Evolutionary conservation across 2,329 filamentous ascomycete species (phyloP).

Genomic region (Paecilomyces fulvus): DNA sequence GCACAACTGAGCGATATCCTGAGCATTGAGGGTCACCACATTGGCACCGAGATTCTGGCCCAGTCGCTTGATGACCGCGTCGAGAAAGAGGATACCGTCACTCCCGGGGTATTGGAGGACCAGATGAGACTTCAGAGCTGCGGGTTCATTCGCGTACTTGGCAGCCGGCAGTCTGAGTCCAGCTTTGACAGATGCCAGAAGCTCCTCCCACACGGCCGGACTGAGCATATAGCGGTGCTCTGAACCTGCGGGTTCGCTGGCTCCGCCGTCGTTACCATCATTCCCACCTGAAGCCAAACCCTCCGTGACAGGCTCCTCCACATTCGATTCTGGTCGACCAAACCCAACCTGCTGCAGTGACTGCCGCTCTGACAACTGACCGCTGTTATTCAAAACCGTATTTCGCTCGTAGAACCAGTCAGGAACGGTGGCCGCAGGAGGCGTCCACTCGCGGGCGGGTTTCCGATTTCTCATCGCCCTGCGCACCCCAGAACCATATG

Average conservation of each 20-base stretch:
- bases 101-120: slow-evolving; percentile 52
- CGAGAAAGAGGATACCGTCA: slow-evolving; percentile 47
- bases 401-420: slow-evolving; percentile 32
- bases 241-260: slow-evolving; percentile 8
- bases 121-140: slow-evolving; percentile 47
- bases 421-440: slow-evolving; percentile 21
- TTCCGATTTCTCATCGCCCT: slow-evolving; percentile 30
- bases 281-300: slow-evolving; percentile 16
- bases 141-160: slow-evolving; percentile 38
- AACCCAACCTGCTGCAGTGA: slow-evolving; percentile 19
- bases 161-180: slow-evolving; percentile 37
- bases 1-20: slow-evolving; percentile 38
- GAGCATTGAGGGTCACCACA: slow-evolving; percentile 36
- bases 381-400: slow-evolving; percentile 16
- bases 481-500: slow-evolving; percentile 33
- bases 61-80: slow-evolving; percentile 54
- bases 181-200: slow-evolving; percentile 43
- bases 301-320: slow-evolving; percentile 8
- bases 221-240: slow-evolving; percentile 31
- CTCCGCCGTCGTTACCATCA: slow-evolving; percentile 13
- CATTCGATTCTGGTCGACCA: slow-evolving; percentile 10
- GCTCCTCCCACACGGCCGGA: slow-evolving; percentile 38
- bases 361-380: slow-evolving; percentile 7
- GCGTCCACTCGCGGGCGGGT: slow-evolving; percentile 10
- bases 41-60: slow-evolving; percentile 48